Conservation (phyloP, 768 basidiomycete genomes). For the Thelephora ganbajun region DNA sequence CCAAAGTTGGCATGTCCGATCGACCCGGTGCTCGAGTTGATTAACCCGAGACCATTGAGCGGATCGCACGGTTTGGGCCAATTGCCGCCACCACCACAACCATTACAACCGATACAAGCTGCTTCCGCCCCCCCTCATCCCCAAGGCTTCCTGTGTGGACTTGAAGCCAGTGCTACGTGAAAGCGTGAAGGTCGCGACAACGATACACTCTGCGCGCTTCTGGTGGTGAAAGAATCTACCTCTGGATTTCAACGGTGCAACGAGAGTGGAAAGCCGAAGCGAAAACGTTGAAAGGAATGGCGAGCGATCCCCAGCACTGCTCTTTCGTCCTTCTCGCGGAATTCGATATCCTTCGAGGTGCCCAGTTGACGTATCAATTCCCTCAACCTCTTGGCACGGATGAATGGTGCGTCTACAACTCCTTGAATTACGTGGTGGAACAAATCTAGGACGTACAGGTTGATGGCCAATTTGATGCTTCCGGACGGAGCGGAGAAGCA, state of each 20-base stretch:
- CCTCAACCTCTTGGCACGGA: constrained; percentile 90
- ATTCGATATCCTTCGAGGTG: constrained; percentile 93
- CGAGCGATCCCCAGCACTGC: constrained; percentile 58
- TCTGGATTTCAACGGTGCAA: neutral
- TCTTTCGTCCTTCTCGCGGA: constrained; percentile 96
- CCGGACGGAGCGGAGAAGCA: constrained; percentile 96
- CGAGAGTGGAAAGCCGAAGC: neutral
- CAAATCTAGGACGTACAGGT: constrained; percentile 27
- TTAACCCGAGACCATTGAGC: too few species aligned
- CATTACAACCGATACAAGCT: too few species aligned
- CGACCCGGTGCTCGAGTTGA: too few species aligned
- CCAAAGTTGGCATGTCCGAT: too few species aligned
- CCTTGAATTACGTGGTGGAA: neutral
- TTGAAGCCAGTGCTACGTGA: too few species aligned
- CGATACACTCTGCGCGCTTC: too few species aligned
- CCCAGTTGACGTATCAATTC: constrained; percentile 90
- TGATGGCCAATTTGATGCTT: constrained; percentile 94
- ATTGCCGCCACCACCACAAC: too few species aligned
- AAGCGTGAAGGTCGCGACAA: too few species aligned
- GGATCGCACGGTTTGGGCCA: too few species aligned
- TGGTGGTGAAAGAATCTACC: too few species aligned
- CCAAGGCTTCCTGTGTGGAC: too few species aligned
- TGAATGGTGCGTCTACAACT: constrained; percentile 55
- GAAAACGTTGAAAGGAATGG: constrained; percentile 21
- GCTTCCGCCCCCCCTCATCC: too few species aligned